Evolutionary conservation across 208 protist species (phyloP).

Genomic region (Novymonas esmeraldas): DNA sequence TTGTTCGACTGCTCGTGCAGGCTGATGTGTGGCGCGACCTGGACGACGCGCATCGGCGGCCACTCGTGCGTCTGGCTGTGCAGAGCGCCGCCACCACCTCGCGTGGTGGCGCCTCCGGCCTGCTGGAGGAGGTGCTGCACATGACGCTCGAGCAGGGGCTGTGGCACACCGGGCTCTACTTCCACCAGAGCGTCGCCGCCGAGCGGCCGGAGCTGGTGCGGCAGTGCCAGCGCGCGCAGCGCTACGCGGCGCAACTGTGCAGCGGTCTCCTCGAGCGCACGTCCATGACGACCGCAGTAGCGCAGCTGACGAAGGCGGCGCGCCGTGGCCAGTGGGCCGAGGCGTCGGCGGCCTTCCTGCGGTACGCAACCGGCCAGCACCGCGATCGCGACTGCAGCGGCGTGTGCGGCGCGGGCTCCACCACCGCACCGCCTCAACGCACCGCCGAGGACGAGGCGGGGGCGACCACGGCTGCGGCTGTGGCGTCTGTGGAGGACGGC

Average conservation of each 20-base stretch:
- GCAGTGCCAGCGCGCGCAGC: constrained; percentile 35
- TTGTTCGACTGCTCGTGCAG: constrained; percentile 54
- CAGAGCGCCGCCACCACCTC: constrained; percentile 23
- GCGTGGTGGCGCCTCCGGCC: constrained; percentile 11
- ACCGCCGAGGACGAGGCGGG: background rate
- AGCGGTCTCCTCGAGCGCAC: constrained; percentile 51
- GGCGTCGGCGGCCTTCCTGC: constrained; percentile 51
- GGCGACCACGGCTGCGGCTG: too few relatives aligned
- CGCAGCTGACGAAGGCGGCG: constrained; percentile 36
- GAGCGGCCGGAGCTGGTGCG: constrained; percentile 57
- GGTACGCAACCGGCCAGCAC: constrained; percentile 24
- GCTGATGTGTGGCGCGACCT: constrained; percentile 59
- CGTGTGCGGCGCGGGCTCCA: background rate
- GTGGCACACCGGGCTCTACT: constrained; percentile 66
- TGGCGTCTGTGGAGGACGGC: too few relatives aligned
- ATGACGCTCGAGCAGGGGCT: constrained; percentile 45
- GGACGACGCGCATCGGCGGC: constrained; percentile 28
- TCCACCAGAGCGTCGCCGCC: constrained; percentile 51
- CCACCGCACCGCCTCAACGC: too few relatives aligned
- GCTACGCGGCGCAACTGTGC: constrained; percentile 53
- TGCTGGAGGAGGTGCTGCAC: constrained; percentile 57
- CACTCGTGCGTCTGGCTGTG: constrained; percentile 54
- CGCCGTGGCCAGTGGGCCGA: constrained; percentile 50
- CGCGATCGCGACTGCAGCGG: background rate
- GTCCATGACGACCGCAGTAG: constrained; percentile 45